phyloP scores from a whole-genome alignment of 805 yeast genomes.

The Candida insectorum region DNA sequence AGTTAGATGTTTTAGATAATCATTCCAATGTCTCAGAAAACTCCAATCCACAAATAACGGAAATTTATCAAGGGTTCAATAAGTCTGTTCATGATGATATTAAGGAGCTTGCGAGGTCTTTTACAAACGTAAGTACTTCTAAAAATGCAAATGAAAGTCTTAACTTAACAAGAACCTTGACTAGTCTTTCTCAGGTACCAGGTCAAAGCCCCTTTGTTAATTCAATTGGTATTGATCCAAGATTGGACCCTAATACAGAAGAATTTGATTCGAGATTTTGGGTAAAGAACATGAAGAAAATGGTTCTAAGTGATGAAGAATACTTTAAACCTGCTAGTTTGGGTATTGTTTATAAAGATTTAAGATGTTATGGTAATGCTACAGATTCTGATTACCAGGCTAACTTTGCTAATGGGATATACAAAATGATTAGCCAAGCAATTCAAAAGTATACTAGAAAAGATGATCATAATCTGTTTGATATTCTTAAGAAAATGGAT shows the following conservation, averaged over 20 bases:
- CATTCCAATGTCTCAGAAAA: too few species aligned
- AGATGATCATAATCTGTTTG: slow-evolving; percentile 12
- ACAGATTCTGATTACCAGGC: slow-evolving; percentile 66
- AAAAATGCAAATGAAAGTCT: not conserved
- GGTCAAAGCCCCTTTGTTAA: slow-evolving; percentile 39
- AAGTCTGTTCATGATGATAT: slow-evolving; percentile 29
- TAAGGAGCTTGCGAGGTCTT: slow-evolving; percentile 32
- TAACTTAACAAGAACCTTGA: slow-evolving; percentile 27
- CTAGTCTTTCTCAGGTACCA: slow-evolving; percentile 50
- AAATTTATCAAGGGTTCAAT: slow-evolving; percentile 30
- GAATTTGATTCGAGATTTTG: slow-evolving; percentile 59
- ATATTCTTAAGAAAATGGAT: slow-evolving; percentile 22
- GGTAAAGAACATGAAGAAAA: slow-evolving; percentile 61
- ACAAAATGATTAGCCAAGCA: slow-evolving; percentile 20
- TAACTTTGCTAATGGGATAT: slow-evolving; percentile 46
- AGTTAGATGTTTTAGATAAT: too few species aligned
- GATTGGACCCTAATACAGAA: slow-evolving; percentile 57
- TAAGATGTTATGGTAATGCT: slow-evolving; percentile 63
- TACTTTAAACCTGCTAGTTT: slow-evolving; percentile 59
- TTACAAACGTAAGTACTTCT: slow-evolving; percentile 1
- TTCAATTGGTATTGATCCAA: slow-evolving; percentile 13
- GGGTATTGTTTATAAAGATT: slow-evolving; percentile 56
- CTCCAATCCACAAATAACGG: too few species aligned
- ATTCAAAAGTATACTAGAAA: slow-evolving; percentile 15
- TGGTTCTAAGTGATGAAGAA: slow-evolving; percentile 53